These are phyloP conservation scores for Leccinum olivaceopallidum DNA, from an alignment of 768 basidiomycete species.

Conservation along the genomic window DNA sequence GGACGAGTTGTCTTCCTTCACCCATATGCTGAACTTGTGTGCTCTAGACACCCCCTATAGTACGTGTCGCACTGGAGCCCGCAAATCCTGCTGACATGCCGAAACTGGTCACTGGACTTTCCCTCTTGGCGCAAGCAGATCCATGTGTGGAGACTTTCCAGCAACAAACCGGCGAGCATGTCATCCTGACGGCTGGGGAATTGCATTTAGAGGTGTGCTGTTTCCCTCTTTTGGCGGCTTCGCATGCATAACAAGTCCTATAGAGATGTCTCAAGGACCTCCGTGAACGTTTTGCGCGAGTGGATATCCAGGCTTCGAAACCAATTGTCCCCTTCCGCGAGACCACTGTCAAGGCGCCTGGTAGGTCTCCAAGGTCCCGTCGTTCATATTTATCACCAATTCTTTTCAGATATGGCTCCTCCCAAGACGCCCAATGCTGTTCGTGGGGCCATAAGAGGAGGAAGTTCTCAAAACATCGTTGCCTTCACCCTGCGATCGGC, in stretches of 20 bases:
- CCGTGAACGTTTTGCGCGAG: conserved; percentile 90
- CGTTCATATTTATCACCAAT: conserved; percentile 1
- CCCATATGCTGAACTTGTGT: neutral
- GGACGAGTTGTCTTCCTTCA: neutral
- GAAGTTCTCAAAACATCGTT: conserved; percentile 68
- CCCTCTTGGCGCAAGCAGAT: conserved; percentile 90
- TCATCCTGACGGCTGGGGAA: conserved; percentile 95
- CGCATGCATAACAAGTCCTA: neutral
- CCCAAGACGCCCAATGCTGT: conserved; percentile 68
- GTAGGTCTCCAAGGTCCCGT: conserved; percentile 38
- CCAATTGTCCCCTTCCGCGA: conserved; percentile 98
- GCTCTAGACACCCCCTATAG: conserved; percentile 79
- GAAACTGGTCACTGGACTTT: conserved; percentile 83
- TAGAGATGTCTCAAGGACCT: conserved; percentile 96
- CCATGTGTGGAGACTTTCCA: conserved; percentile 98
- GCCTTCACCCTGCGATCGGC: conserved; percentile 81
- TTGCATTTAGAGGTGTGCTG: conserved; percentile 84
- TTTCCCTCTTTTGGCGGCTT: neutral
- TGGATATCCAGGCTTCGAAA: conserved; percentile 91
- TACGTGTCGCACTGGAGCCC: conserved; percentile 93
- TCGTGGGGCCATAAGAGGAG: conserved; percentile 77
- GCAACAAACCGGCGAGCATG: conserved; percentile 96
- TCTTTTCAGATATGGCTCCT: conserved; percentile 76
- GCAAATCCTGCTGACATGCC: conserved; percentile 81
- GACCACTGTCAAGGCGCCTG: conserved; percentile 80